Percentiles rank a stretch among this genome's conserved stretches.
These are phyloP conservation scores for Fusarium virguliforme DNA, from an alignment of 2,329 filamentous ascomycete species.

Conservation along the genomic window DNA sequence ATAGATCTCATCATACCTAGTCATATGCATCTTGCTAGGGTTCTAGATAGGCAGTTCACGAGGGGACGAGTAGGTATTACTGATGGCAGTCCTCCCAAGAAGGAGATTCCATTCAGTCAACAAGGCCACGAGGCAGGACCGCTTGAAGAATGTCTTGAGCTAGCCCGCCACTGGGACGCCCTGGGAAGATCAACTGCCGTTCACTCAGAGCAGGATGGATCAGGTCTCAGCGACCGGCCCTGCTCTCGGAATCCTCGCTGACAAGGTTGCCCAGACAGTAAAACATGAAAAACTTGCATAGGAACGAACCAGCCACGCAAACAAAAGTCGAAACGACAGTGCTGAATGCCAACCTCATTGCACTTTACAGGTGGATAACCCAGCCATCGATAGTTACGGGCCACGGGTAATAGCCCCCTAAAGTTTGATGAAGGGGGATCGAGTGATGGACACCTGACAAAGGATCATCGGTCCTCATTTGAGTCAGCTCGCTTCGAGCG, in stretches of 20 bases:
- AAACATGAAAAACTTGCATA: constrained; percentile 8
- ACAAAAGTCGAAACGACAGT: neutral
- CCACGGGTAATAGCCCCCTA: constrained; percentile 16
- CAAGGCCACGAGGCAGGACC: neutral
- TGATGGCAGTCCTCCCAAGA: no score
- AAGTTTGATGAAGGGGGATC: constrained; percentile 18
- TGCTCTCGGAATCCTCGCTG: neutral
- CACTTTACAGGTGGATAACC: constrained; percentile 18
- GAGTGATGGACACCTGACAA: constrained; percentile 18
- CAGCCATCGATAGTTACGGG: constrained; percentile 22
- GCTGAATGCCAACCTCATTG: constrained; percentile 10
- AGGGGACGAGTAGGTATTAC: no score
- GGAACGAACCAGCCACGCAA: constrained; percentile 22
- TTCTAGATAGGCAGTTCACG: no score
- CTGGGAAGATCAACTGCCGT: constrained; percentile 7
- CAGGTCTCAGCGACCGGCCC: neutral
- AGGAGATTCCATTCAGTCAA: neutral
- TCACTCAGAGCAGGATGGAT: neutral
- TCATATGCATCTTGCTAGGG: no score
- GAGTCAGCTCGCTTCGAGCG: constrained; percentile 12
- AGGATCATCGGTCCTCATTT: constrained; percentile 18
- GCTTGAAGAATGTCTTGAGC: constrained; percentile 8
- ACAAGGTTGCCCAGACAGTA: constrained; percentile 11
- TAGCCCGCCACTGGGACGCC: neutral
- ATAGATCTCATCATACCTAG: no score